A percentile compares a stretch with the other conserved stretches of the same genome.
Evolutionary conservation across 2,329 filamentous ascomycete species (phyloP).

Genomic region (Penicillium hordei): DNA sequence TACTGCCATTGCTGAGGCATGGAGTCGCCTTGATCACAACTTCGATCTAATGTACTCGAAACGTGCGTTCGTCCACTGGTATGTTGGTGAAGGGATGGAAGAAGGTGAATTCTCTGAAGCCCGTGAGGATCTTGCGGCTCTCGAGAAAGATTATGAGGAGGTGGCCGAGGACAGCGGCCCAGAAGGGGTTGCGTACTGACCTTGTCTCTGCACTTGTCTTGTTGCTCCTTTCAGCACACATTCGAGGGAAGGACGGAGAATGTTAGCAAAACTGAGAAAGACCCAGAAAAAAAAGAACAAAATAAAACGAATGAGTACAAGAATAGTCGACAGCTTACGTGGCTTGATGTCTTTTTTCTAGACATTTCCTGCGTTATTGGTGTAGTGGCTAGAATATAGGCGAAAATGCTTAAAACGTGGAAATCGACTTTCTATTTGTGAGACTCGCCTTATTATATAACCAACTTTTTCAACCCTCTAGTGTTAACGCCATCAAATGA

Average conservation of each 20-base stretch:
- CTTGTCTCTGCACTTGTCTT: neutral
- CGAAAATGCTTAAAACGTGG: no score
- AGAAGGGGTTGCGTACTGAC: neutral
- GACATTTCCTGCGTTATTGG: no score
- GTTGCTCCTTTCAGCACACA: neutral
- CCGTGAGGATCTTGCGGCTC: conserved; percentile 78
- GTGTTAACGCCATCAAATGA: conserved; percentile 5
- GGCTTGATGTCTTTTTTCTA: no score
- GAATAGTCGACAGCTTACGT: neutral
- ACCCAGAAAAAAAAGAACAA: neutral
- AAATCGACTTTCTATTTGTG: neutral
- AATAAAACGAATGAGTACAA: neutral
- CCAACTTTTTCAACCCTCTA: neutral
- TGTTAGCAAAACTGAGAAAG: neutral
- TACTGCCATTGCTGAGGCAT: conserved; percentile 65
- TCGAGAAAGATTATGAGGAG: conserved; percentile 87
- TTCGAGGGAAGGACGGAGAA: conserved; percentile 2
- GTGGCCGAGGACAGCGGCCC: conserved; percentile 55
- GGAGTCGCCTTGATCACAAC: conserved; percentile 64
- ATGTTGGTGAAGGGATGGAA: conserved; percentile 88
- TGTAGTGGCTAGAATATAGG: no score
- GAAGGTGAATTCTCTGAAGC: conserved; percentile 88
- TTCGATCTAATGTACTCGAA: conserved; percentile 71
- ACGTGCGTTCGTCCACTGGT: conserved; percentile 70
- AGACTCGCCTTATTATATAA: neutral